Evolutionary conservation across 768 basidiomycete genomes (phyloP).

Genomic region (Phanerochaete carnosa): DNA sequence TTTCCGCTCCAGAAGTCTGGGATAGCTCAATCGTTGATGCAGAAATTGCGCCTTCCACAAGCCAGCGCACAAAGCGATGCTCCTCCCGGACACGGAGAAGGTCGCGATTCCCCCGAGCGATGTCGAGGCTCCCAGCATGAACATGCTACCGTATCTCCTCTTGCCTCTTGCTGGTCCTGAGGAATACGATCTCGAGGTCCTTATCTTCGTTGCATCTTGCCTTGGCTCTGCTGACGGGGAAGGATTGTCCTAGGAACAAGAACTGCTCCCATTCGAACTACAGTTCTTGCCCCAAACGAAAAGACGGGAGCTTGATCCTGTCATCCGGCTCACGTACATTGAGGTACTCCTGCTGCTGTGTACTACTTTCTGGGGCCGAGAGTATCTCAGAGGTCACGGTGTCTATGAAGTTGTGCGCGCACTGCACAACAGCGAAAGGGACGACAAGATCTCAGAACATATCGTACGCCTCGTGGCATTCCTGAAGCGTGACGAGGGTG

Average conservation of each 20-base stretch:
- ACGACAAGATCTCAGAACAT: slow-evolving; percentile 80
- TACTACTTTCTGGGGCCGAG: slow-evolving; percentile 86
- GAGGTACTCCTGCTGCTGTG: slow-evolving; percentile 88
- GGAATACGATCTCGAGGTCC: slow-evolving; percentile 88
- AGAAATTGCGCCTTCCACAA: slow-evolving; percentile 81
- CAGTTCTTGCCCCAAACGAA: slow-evolving; percentile 90
- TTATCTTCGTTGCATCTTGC: slow-evolving; percentile 9
- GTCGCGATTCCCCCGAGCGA: slow-evolving; percentile 58
- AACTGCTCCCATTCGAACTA: slow-evolving; percentile 75
- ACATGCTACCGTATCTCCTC: slow-evolving; percentile 80
- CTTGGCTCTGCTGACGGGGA: not conserved
- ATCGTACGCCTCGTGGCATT: slow-evolving; percentile 87
- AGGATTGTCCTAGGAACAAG: slow-evolving; percentile 63
- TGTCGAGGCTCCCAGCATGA: slow-evolving; percentile 68
- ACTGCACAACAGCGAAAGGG: slow-evolving; percentile 73
- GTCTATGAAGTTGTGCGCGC: slow-evolving; percentile 84
- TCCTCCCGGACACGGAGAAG: slow-evolving; percentile 57
- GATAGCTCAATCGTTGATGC: not conserved
- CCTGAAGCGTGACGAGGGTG: slow-evolving; percentile 75
- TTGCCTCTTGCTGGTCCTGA: slow-evolving; percentile 93
- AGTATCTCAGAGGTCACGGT: slow-evolving; percentile 73
- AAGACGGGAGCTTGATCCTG: slow-evolving; percentile 73
- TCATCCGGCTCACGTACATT: slow-evolving; percentile 77
- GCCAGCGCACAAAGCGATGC: slow-evolving; percentile 65
- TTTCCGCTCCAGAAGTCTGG: not conserved